A percentile compares a stretch with the other conserved stretches of the same genome.
phyloP scores from a whole-genome alignment of 2,329 filamentous ascomycete species.

The Reticulascus tulasneorum region DNA sequence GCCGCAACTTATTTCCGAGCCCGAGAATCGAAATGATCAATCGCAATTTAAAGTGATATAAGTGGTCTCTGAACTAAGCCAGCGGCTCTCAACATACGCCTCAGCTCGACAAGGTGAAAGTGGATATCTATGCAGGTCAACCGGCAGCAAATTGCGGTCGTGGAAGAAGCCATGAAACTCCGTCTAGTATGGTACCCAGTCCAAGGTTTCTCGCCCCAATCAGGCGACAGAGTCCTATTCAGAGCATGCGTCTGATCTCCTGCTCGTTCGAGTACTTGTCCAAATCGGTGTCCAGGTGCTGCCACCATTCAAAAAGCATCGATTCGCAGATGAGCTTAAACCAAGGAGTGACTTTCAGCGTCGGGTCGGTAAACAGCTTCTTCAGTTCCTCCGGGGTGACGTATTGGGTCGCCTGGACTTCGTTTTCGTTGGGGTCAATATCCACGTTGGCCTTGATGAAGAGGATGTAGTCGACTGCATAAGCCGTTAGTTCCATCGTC shows the following conservation, averaged over 20 bases:
- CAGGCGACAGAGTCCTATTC: no score
- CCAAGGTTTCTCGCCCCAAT: no score
- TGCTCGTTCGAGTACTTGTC: constrained; percentile 84
- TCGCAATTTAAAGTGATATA: no score
- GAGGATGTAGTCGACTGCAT: constrained; percentile 89
- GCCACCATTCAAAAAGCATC: constrained; percentile 98
- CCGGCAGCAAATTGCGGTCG: no score
- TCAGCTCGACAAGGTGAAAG: no score
- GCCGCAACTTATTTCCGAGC: no score
- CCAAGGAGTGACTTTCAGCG: constrained; percentile 90
- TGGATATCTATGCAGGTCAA: no score
- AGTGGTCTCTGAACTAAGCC: no score
- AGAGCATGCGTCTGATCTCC: constrained; percentile 85
- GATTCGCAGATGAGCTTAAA: constrained; percentile 98
- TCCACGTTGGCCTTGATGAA: constrained; percentile 96
- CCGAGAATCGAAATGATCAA: no score
- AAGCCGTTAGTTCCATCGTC: constrained; percentile 13
- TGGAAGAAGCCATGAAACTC: no score
- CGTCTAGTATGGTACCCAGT: no score
- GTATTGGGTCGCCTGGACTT: constrained; percentile 81
- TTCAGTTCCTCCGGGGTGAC: constrained; percentile 80
- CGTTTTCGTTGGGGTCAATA: constrained; percentile 77
- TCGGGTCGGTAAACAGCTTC: constrained; percentile 76
- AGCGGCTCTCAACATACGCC: no score
- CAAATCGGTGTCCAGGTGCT: constrained; percentile 73